phyloP scores from a whole-genome alignment of 495 filamentous ascomycete genomes.

The Gamarada debralockiae region DNA sequence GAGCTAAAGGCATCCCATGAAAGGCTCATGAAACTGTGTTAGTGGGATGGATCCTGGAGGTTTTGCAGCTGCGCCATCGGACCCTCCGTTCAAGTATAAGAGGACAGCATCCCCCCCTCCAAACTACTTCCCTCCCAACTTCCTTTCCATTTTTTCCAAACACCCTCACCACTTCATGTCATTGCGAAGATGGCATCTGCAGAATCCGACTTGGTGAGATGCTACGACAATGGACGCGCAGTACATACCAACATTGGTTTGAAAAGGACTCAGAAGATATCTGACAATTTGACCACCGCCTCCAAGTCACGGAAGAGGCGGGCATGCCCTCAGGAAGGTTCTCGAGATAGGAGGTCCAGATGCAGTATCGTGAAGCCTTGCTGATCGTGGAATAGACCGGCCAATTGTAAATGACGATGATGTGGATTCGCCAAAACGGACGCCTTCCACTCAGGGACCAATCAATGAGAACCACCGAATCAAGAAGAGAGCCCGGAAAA shows the following conservation, averaged over 20 bases:
- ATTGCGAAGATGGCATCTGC: constrained; percentile 17
- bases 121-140: constrained; percentile 12
- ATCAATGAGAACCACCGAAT: constrained; percentile 11
- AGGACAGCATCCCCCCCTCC: constrained; percentile 7
- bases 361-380: constrained; percentile 15
- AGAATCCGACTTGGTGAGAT: constrained; percentile 18
- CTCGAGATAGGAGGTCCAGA: constrained; percentile 16
- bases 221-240: constrained; percentile 15
- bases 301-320: constrained; percentile 16
- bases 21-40: constrained; percentile 14
- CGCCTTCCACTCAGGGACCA: constrained; percentile 11
- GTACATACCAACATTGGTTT: constrained; percentile 19
- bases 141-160: constrained; percentile 12
- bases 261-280: constrained; percentile 14
- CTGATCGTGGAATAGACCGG: constrained; percentile 17
- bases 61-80: constrained; percentile 11
- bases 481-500: constrained; percentile 11
- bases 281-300: constrained; percentile 6
- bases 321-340: constrained; percentile 6
- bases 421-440: constrained; percentile 16
- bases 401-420: constrained; percentile 16
- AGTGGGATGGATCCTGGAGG: constrained; percentile 13
- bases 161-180: constrained; percentile 8
- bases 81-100: constrained; percentile 16
- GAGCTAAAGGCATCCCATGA: constrained; percentile 14